phyloP scores from a whole-genome alignment of 306 rosid species.

The Sophora flavescens region DNA sequence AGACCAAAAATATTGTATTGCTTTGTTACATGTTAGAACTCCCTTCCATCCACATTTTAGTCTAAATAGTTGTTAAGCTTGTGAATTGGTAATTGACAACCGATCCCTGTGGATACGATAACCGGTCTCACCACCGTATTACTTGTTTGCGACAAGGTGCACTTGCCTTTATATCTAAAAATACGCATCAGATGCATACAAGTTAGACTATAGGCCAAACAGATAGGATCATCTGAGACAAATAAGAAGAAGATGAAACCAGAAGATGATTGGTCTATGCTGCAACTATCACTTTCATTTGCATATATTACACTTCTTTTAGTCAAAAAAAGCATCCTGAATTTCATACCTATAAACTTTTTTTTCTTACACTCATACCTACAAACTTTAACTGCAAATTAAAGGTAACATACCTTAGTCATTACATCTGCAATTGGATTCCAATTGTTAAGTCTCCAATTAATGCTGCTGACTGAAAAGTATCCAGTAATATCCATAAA shows the following conservation, averaged over 20 bases:
- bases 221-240: not conserved
- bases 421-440: slow-evolving; percentile 74
- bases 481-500: slow-evolving; percentile 26
- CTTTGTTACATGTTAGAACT: no score
- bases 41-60: no score
- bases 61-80: no score
- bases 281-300: not conserved
- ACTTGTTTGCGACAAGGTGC: no score
- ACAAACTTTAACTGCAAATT: not conserved
- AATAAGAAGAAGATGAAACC: not conserved
- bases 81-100: no score
- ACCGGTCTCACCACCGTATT: no score
- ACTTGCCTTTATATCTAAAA: no score
- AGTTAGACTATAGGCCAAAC: not conserved
- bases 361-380: not conserved
- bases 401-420: slow-evolving; percentile 63
- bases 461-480: slow-evolving; percentile 74
- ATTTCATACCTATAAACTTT: not conserved
- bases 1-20: no score
- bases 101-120: no score
- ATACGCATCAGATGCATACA: not conserved
- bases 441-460: slow-evolving; percentile 89
- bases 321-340: not conserved
- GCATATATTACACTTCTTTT: not conserved
- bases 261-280: not conserved